These are phyloP conservation scores for Marasmius tenuissimus DNA, from an alignment of 1,284 basidiomycete species.

Conservation along the genomic window DNA sequence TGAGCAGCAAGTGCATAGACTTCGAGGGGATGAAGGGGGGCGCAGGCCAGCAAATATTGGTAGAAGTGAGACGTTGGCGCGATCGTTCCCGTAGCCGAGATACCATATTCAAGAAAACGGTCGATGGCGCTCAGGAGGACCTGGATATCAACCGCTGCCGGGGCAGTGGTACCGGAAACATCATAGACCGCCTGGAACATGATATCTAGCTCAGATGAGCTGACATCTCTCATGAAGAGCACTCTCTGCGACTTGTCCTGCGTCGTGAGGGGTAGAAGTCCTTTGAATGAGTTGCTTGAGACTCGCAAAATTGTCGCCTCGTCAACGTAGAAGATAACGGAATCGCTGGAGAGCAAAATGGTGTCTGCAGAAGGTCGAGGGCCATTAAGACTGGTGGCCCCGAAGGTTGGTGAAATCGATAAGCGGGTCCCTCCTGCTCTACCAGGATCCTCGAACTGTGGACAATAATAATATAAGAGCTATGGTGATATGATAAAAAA, in stretches of 20 bases:
- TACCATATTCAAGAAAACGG: neutral
- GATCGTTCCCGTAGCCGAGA: neutral
- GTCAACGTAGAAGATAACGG: neutral
- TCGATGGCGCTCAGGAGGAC: neutral
- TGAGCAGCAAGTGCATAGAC: constrained; percentile 10
- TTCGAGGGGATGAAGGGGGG: constrained; percentile 7
- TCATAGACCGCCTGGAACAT: neutral
- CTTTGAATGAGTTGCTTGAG: neutral
- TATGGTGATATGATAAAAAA: no score
- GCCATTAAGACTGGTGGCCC: no score
- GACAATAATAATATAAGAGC: no score
- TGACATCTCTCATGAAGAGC: neutral
- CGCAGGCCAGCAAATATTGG: neutral
- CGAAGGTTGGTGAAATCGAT: no score
- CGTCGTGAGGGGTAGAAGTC: neutral
- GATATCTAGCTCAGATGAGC: neutral
- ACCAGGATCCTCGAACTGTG: no score
- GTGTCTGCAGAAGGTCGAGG: neutral
- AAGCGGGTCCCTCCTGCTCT: no score
- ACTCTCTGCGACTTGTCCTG: neutral
- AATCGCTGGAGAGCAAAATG: neutral
- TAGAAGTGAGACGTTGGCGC: neutral
- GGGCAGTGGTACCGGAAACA: neutral
- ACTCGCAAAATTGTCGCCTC: neutral
- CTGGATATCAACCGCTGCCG: neutral